Evolutionary conservation across 1,139 yeast genomes (phyloP), one percentile per base, ranked within the genome.

Genomic region (Yamadazyma triangularis): DNA sequence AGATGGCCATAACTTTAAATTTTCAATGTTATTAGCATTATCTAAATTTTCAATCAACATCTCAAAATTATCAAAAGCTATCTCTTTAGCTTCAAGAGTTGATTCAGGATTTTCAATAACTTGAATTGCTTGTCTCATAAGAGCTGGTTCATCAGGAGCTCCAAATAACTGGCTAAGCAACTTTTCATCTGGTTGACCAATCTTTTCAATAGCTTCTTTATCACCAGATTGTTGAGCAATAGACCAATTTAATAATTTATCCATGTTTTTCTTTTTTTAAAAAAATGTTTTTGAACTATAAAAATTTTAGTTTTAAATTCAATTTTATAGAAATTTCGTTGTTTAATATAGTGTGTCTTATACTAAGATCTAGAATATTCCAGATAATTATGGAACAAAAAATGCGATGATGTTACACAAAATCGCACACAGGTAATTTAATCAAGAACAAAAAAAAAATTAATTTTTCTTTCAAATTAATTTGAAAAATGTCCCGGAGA

Each of bases 41-140:
- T 91, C 98, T 43, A 91, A 60, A 50, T 88, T 88, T 53, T 91
- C 98, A 38, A 91, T 83, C 36, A 91, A 68, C 93, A 89, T 87
- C 55, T 91, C 96, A 48, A 89, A 82, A 54, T 88, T 87, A 41
- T 91, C 97, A 39, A 89, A 72, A 0, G 97, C 96, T 11, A 77
- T 73, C 35, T 79, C 70, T 44, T 80, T 80, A 48, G 73, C 71
- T 29, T 81, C 91, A 20, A 73, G 49, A 3, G 70, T 69, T 13
- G 79, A 79, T 27, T 76, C 80, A n/a, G 77, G 73, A 48, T 75
- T 70, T n/a, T 60, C 53, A 6, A 85, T 77, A 11, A 84, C 80
- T 8, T 52, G 50, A 53, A 87, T 74, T 20, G 86, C 75, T 45
- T 84, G 81, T 45, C 70, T 77, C 97, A 88, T 89, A 34, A 84